A percentile compares a stretch with the other conserved stretches of the same genome.
Evolutionary conservation across 1,284 basidiomycete genomes (phyloP).

Genomic region (Rhodotorula sp.): DNA sequence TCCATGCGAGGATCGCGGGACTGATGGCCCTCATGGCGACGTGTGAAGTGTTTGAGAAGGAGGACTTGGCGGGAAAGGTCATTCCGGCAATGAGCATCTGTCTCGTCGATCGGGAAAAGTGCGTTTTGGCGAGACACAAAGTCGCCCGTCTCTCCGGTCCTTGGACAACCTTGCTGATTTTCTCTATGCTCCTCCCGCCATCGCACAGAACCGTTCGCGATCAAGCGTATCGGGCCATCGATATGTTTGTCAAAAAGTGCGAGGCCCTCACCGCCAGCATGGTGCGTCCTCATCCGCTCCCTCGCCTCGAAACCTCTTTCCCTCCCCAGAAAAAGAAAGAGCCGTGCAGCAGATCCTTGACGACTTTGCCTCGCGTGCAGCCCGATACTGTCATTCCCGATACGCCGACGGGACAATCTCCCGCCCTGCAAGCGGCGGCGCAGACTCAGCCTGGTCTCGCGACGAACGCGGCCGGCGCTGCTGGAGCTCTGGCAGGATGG

Average conservation of each 20-base stretch:
- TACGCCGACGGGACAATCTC: background rate
- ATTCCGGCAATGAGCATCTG: constrained; percentile 78
- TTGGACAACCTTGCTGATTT: too few species aligned
- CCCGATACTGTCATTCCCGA: constrained; percentile 61
- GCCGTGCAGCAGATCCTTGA: background rate
- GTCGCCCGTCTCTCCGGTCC: too few species aligned
- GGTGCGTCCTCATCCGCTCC: constrained; percentile 55
- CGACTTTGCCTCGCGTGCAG: constrained; percentile 50
- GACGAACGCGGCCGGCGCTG: constrained; percentile 81
- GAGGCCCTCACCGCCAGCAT: constrained; percentile 73
- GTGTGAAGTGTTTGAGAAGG: constrained; percentile 79
- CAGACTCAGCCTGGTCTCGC: constrained; percentile 60
- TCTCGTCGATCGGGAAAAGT: constrained; percentile 73
- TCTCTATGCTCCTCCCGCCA: background rate
- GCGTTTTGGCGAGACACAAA: background rate
- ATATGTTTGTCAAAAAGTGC: constrained; percentile 78
- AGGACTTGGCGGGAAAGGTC: constrained; percentile 85
- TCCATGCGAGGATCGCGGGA: constrained; percentile 89
- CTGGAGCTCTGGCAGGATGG: constrained; percentile 87
- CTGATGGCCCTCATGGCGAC: constrained; percentile 96
- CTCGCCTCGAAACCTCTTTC: background rate
- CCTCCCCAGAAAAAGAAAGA: too few species aligned
- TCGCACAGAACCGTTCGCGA: constrained; percentile 72
- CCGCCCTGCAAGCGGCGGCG: constrained; percentile 32
- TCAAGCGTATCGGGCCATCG: constrained; percentile 88